Evolutionary conservation across 1,284 basidiomycete species (phyloP), one percentile per base, ranked within the genome.

Genomic region (Ceratobasidium sp.): DNA sequence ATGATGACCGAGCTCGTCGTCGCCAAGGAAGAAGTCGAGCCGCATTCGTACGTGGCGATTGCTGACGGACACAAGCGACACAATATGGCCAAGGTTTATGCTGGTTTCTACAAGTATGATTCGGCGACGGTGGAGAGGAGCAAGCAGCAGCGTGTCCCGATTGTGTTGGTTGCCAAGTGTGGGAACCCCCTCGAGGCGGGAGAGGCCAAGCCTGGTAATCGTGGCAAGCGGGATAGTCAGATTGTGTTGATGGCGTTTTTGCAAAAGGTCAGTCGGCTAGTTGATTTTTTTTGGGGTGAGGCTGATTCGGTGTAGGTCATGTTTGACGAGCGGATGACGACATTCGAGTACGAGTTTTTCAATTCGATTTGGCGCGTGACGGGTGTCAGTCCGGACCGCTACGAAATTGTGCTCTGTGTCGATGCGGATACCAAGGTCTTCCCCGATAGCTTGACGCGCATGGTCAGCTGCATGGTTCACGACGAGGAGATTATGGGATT

Each of bases 251-350:
- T 99, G 96, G 87, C 87, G 58, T 99, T 99, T 83, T 85, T 99
- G 79, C 94, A 98, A 78, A 96, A 96, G 79, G 96, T 67, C 22
- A 12, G 47, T 22, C 38, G n/a, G n/a, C 20, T 29, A 15, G 49
- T 38, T 53, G 47, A 20, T 22, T 40, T 52, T 2, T 52, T 35
- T 35, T 52, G 6, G 32, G 27, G 17, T 31, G 57, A 17, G 42
- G 42, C 42, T 53, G 35, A 55, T 54, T 13, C 8, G 20, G 29
- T 20, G 29, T 25, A 67, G 50, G 64, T 98, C 74, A 98, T 98
- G 87, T 99, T 98, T 78, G 96, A 99, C 80, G 96, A 99, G 81
- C 89, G 95, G 67, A 99, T 99, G 96, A 96, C 94, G 71, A 97
- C 96, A 49, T 93, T 99, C 78, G 96, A 99, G 81, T 99, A 97